phyloP scores from a whole-genome alignment of 2,329 filamentous ascomycete species.

The Pseudogymnoascus sp. region DNA sequence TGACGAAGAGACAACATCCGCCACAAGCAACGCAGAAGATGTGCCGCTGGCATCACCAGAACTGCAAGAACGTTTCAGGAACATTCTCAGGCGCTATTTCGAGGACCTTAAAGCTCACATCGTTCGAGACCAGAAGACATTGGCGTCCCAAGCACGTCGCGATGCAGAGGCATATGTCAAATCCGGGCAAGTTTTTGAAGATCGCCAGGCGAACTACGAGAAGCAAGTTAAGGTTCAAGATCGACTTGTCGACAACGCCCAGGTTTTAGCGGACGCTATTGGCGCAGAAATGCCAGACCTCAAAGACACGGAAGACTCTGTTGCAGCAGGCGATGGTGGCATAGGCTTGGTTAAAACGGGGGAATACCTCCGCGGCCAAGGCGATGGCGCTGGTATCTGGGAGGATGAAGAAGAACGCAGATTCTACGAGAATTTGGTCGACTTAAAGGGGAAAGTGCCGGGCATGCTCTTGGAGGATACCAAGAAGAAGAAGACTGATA shows the following conservation, averaged over 20 bases:
- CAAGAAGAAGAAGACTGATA: conserved; percentile 84
- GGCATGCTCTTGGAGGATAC: conserved; percentile 86
- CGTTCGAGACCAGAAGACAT: conserved; percentile 81
- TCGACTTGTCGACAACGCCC: conserved; percentile 79
- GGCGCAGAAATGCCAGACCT: conserved; percentile 90
- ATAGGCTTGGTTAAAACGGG: conserved; percentile 92
- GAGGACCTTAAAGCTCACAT: conserved; percentile 88
- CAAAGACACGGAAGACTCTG: conserved; percentile 67
- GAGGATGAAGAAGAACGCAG: conserved; percentile 96
- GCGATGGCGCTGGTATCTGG: conserved; percentile 91
- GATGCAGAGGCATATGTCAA: conserved; percentile 98
- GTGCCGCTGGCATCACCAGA: conserved; percentile 67
- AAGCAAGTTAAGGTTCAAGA: conserved; percentile 89
- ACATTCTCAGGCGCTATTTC: conserved; percentile 78
- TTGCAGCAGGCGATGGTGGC: conserved; percentile 58
- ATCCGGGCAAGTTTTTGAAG: conserved; percentile 95
- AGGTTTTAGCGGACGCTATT: conserved; percentile 80
- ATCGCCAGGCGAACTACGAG: conserved; percentile 91
- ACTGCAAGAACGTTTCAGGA: conserved; percentile 76
- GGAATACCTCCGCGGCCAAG: conserved; percentile 83
- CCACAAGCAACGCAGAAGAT: conserved; percentile 46
- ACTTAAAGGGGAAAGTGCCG: conserved; percentile 91
- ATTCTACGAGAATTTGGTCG: conserved; percentile 95
- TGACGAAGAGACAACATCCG: conserved; percentile 38
- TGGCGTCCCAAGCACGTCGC: conserved; percentile 77